Evolutionary conservation across 441 rosid genomes (phyloP).

Genomic region (Metrosideros polymorpha): DNA sequence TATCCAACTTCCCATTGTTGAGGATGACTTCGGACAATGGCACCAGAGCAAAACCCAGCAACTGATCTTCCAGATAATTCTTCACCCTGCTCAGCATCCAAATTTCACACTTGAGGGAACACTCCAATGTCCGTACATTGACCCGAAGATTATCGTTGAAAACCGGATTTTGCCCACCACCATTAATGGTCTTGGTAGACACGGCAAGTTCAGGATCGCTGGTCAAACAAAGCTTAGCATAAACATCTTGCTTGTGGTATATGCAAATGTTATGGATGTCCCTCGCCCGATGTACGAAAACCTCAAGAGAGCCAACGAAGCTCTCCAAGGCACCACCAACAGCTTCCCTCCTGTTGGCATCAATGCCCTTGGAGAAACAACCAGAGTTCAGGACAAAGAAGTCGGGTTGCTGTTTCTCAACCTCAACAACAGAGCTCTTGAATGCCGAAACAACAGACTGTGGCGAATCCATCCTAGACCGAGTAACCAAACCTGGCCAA

Average conservation of each 20-base stretch:
- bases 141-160: conserved; percentile 63
- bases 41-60: conserved; percentile 84
- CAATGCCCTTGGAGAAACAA: conserved; percentile 22
- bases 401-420: conserved; percentile 43
- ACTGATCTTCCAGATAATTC: conserved; percentile 96
- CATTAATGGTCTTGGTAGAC: conserved; percentile 89
- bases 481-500: conserved; percentile 22
- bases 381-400: conserved; percentile 24
- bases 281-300: conserved; percentile 86
- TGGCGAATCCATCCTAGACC: conserved; percentile 74
- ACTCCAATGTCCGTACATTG: conserved; percentile 52
- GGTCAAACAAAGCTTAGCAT: conserved; percentile 90
- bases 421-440: conserved; percentile 40
- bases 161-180: conserved; percentile 97
- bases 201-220: conserved; percentile 68
- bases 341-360: conserved; percentile 26
- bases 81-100: conserved; percentile 98
- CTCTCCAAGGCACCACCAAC: conserved; percentile 15
- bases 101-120: conserved; percentile 87
- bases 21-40: conserved; percentile 81
- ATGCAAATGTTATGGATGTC: conserved; percentile 99
- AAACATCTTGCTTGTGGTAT: conserved; percentile 99
- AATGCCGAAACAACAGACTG: conserved; percentile 92
- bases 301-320: conserved; percentile 60
- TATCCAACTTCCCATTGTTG: conserved; percentile 69